A percentile compares a stretch with the other conserved stretches of the same genome.
Conservation (phyloP, 441 rosid genomes). For the Pelargonium cotyledonis region DNA sequence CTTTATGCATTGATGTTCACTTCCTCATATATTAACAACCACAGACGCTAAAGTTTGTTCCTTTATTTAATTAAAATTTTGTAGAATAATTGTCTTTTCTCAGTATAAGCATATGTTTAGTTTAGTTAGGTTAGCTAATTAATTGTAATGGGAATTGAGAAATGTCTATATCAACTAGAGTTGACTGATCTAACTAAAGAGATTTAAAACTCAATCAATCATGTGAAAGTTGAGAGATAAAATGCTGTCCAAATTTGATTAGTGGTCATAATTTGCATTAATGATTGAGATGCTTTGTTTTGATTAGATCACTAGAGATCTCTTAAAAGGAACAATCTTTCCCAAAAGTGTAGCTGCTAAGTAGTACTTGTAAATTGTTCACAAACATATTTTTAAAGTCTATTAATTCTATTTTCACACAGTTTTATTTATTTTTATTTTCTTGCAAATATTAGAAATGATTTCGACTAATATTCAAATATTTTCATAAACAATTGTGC, state of each 20-base stretch:
- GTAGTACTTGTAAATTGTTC: too few species aligned
- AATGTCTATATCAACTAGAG: not conserved
- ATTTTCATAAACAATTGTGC: too few species aligned
- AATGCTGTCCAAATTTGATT: not conserved
- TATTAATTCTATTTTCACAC: too few species aligned
- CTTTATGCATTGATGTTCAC: conserved; percentile 13
- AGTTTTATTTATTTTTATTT: too few species aligned
- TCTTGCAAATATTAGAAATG: too few species aligned
- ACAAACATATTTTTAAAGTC: too few species aligned
- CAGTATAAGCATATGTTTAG: not conserved
- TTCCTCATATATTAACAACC: conserved; percentile 9
- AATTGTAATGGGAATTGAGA: not conserved
- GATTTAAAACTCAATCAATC: not conserved
- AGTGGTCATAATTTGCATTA: too few species aligned
- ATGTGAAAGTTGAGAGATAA: not conserved
- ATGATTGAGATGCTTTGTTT: too few species aligned
- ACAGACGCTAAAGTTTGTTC: conserved; percentile 6
- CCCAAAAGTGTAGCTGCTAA: too few species aligned
- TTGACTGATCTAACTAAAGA: not conserved
- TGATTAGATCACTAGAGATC: too few species aligned
- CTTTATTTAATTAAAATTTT: conserved; percentile 1
- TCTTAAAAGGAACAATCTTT: too few species aligned
- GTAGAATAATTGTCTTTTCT: not conserved
- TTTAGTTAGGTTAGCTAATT: not conserved
- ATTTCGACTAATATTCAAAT: too few species aligned